These are phyloP conservation scores for Sophora flavescens DNA, from an alignment of 306 rosid genomes.

Conservation along the genomic window DNA sequence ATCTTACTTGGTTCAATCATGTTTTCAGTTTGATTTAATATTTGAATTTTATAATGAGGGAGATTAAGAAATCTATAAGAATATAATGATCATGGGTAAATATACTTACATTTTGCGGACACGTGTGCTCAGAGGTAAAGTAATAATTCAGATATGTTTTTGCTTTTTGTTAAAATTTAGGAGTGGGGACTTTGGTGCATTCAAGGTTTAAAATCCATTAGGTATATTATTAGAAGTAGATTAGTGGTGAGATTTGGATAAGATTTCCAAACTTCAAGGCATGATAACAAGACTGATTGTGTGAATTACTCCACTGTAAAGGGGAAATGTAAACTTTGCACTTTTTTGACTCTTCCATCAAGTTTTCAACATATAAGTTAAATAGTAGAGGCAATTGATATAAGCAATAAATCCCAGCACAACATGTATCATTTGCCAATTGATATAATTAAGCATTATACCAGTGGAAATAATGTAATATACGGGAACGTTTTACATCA, in stretches of 20 bases:
- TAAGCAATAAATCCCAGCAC: constrained; percentile 1
- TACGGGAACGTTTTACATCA: too few relatives aligned
- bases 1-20: constrained; percentile 8
- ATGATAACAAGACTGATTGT: neutral
- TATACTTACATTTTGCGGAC: neutral
- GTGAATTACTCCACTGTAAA: neutral
- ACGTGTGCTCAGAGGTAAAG: neutral
- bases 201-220: neutral
- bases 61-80: neutral
- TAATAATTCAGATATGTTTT: neutral
- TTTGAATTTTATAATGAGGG: neutral
- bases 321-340: neutral
- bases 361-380: neutral
- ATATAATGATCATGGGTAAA: neutral
- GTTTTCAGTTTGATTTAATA: neutral
- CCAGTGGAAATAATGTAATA: too few relatives aligned
- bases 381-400: neutral
- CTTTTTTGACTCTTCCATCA: neutral
- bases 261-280: neutral
- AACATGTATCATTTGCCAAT: neutral
- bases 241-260: neutral
- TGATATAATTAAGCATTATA: neutral
- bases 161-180: neutral
- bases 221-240: neutral
- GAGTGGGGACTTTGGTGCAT: neutral